Evolutionary conservation across 2,329 filamentous ascomycete genomes (phyloP), one percentile per base, ranked within the genome.

Genomic region (Mariannaea sp.): DNA sequence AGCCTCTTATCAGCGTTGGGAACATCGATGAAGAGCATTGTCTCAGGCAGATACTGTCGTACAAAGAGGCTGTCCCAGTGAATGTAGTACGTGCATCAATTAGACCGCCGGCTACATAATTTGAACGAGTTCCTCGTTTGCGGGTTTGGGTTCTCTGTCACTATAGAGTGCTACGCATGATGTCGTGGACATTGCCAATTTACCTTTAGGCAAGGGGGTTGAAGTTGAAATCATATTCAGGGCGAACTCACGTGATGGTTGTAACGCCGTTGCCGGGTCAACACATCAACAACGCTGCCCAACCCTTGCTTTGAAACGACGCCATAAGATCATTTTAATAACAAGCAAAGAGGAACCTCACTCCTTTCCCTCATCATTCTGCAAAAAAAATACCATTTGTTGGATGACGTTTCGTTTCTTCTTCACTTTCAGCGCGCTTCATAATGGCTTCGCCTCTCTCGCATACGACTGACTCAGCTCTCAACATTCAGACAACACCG

Each of bases 401-500:
- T 48, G 17, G 51, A 55, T 57, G 46, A 44, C 17, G 27, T 38
- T 53, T 29, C 27, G 30, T 24, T 39, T 52, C 43, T 48, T 22
- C 38, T 57, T 58, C 57, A 49, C 35, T 57, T 59, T 58, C 51
- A 60, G 57, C 53, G 56, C 49, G 44, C 45, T 55, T 53, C 57
- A 65, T 49, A 45, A 66, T 67, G 65, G 57, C 61, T 53, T 60
- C 62, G 42, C 65, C 65, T 50, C 54, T 68, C 40, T 65, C 65
- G 32, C 64, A 62, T 19, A 49, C 55, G 26, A 57, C 60, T 49
- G 58, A 62, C 45, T 62, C 64, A 17, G 56, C 46, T 51, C 62
- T 67, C 49, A 68, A 68, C 53, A 56, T 65, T 42, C 57, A 65
- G 41, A 65, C 65, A 32, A 58, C 65, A 43, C 40, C 59, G 35